Evolutionary conservation across 2,329 filamentous ascomycete genomes (phyloP), one percentile per base, ranked within the genome.

Genomic region (Neonectria punicea): DNA sequence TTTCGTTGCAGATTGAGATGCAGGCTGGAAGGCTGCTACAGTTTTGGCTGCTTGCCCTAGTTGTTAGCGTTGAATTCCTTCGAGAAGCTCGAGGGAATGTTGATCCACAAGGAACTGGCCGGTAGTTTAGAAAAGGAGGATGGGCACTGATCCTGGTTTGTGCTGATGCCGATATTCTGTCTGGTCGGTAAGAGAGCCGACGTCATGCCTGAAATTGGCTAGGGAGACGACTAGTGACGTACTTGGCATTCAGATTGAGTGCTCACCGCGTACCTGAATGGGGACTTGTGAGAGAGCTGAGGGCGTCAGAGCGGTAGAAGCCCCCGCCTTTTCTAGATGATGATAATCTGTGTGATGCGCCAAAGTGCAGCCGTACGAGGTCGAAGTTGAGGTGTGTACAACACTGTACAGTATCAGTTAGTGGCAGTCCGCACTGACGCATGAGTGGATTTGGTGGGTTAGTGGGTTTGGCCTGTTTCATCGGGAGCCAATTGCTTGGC

Each of bases 381-480:
- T 6, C 36, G 14, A n/a, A 39, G 36, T 39, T 5, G 36, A 39
- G 16, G 36, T 39, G 36, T 16, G 25, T 25, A 25, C 25, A 25
- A 25, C 25, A 25, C 25, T 25, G 25, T 25, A 25, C 25, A 25
- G 25, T 25, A 25, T 25, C n/a, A 41, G 16, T 18, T 25, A 20
- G 32, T 41, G 28, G 16, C 34, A 4, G 49, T 51, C 30, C 10
- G 18, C 30, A 34, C 47, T 32, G 28, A 28, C 30, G 49, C 49
- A 20, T 34, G 49, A 51, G 30, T 43, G 39, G 39, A 20, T 43
- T 43, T 18, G 39, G 16, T 43, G 46, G 46, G 47, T 30, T 13
- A 10, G 30, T 30, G 30, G 30, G 9, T 30, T 9, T 9, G n/a
- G 49, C 30, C 56, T 62, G 65, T 73, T 73, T 71, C 71, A 67